Evolutionary conservation across 106 monocot species (phyloP), one percentile per base, ranked within the genome.

Genomic region (Phalaenopsis equestris): DNA sequence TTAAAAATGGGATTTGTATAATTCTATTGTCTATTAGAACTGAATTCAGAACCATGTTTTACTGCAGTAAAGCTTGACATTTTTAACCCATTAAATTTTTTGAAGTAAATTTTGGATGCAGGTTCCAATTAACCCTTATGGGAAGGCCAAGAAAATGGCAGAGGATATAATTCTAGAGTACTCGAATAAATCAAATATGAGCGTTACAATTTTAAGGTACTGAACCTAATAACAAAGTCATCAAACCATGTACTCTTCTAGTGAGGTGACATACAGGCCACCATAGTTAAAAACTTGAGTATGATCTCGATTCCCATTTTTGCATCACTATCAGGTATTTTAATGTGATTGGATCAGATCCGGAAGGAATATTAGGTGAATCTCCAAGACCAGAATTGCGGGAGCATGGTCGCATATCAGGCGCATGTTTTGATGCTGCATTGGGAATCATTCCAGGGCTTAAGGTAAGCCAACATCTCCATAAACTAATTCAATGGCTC

Each of bases 81-180:
- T 24, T 1, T 65, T 65, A 65, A 65, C 23, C n/a, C 21, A 23
- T 21, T 30, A 0, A 30, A 30, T 30, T 65, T 8, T 24, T 65
- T 65, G 4, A 24, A 6, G 7, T 23, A 65, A 21, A 6, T 65
- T 65, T 65, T 72, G 23, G 24, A 42, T 84, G 55, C 84, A 89
- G 86, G 48, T 86, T 42, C 89, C 89, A 8, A 89, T 89, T 37
- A 89, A 89, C 41, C 89, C 89, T 73, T 89, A 89, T 38, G 89
- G 89, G 39, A 89, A 89, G 72, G 89, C 89, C 24, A 89, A 89
- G 84, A 89, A 89, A 82, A 89, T 89, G 89, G 81, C 89, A 9
- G 89, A 89, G 82, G 89, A 89, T 57, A 89, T 89, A 56, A 89
- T 86, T 84, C 82, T 86, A 42, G 86, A 89, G 61, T 89, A 82